Base-by-base conservation (phyloP, 495 filamentous ascomycete genomes). In the Usnea hakonensis region DNA sequence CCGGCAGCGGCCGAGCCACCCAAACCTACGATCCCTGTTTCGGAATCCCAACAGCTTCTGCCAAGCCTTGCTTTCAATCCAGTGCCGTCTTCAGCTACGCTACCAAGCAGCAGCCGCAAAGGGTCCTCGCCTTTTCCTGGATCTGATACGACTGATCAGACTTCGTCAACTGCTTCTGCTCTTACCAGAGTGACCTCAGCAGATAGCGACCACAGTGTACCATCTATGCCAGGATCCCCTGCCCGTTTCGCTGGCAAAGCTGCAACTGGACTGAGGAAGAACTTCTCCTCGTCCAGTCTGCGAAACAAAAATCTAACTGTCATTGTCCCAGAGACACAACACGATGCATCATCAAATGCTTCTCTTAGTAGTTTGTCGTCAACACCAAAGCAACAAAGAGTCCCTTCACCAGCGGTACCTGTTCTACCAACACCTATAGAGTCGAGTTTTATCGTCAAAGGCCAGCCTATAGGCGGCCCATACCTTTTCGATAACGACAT, bases 401-500 rank as follows among this genome's bases (percentile, higher is more conserved):
- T 73, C 55, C 72, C 70, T 50, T 70, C 70, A 55, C 72, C 80
- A 53, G 74, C 81, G 35, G 76, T 89, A 36, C 85, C 87, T 37
- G 75, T 82, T n/a, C 67, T 89, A 57, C 87, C 90, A 32, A 91
- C 89, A 5, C 88, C 89, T 6, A 81, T 86, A 36, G 79, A 79
- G 1, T 69, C 80, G 8, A 78, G 78, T 43, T 86, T 89, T 66
- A 71, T 77, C 52, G 69, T 77, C 56, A 76, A 78, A 69, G 81
- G 80, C 16, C 70, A 84, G 21, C 78, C 82, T 21, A 81, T 81
- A 35, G 83, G 85, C 38, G 92, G 90, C 3, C 73, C 92, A 61
- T 84, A 91, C 70, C 79, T 97, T 0, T 96, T 98, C 72, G 88
- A 96, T 62, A 88, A 77, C 65, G 83, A 94, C 67, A 87, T 97